Evolutionary conservation across 768 basidiomycete genomes (phyloP).

Genomic region (Mycena vulgaris): DNA sequence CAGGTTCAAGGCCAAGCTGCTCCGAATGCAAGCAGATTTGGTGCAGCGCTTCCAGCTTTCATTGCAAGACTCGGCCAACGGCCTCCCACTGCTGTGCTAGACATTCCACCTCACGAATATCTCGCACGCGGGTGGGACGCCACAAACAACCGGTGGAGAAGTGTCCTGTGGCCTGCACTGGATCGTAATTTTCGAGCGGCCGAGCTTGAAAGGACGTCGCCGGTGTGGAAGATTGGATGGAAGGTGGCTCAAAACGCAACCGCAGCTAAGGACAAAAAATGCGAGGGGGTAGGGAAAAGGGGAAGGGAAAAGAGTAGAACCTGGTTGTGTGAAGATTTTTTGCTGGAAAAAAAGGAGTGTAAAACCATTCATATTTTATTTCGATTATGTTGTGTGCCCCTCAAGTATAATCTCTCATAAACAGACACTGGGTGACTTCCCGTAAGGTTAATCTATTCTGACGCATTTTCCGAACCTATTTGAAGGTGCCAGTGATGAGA

Average conservation of each 20-base stretch:
- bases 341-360: no score
- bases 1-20: neutral
- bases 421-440: no score
- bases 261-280: no score
- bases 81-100: neutral
- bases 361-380: no score
- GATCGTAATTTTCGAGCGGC: slow-evolving; percentile 16
- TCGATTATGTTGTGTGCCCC: no score
- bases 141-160: slow-evolving; percentile 13
- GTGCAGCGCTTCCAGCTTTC: neutral
- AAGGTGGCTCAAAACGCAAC: neutral
- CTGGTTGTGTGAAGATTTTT: no score
- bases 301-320: no score
- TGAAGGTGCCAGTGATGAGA: no score
- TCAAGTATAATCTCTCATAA: no score
- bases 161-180: slow-evolving; percentile 17
- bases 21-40: neutral
- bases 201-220: neutral
- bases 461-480: no score
- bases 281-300: no score
- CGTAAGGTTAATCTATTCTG: no score
- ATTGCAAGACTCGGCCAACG: neutral
- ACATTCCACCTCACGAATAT: slow-evolving; percentile 13
- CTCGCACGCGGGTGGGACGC: slow-evolving; percentile 19
- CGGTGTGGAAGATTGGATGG: slow-evolving; percentile 14